phyloP scores from a whole-genome alignment of 805 yeast species.

The Candida saitoana region DNA sequence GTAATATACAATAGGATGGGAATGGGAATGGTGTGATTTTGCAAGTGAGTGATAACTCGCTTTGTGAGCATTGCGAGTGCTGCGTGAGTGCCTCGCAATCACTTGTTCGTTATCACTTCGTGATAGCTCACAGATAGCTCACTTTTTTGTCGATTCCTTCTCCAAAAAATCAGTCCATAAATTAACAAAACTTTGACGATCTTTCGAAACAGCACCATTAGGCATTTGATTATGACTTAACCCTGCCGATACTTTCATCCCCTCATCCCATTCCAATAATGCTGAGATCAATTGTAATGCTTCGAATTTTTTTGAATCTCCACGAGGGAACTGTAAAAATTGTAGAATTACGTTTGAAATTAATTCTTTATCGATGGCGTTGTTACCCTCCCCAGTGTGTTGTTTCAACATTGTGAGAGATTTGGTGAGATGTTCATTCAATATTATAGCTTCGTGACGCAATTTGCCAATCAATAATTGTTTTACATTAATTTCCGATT shows the following conservation, averaged over 20 bases:
- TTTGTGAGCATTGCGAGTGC: too few species aligned
- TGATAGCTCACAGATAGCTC: too few species aligned
- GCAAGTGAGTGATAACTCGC: too few species aligned
- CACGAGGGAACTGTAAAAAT: conserved; percentile 82
- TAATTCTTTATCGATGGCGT: conserved; percentile 81
- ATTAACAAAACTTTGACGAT: conserved; percentile 58
- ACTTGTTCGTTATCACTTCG: too few species aligned
- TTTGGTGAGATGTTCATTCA: conserved; percentile 94
- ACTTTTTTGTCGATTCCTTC: conserved; percentile 48
- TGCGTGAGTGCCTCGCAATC: too few species aligned
- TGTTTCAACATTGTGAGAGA: conserved; percentile 81
- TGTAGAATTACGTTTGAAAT: conserved; percentile 82
- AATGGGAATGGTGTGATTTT: too few species aligned
- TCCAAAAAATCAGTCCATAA: conserved; percentile 79
- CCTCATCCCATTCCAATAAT: conserved; percentile 84
- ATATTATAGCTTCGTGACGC: conserved; percentile 88
- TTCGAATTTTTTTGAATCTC: conserved; percentile 92
- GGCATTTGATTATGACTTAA: conserved; percentile 34
- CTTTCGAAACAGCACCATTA: conserved; percentile 16
- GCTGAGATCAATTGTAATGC: conserved; percentile 81
- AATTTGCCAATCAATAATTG: conserved; percentile 82
- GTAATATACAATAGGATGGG: background rate
- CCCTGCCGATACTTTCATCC: conserved; percentile 72
- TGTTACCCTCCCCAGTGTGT: conserved; percentile 55
- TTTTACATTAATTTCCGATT: conserved; percentile 54